Base-by-base conservation (phyloP, 202 grass and related monocot species). In the Panicum virgatum region DNA sequence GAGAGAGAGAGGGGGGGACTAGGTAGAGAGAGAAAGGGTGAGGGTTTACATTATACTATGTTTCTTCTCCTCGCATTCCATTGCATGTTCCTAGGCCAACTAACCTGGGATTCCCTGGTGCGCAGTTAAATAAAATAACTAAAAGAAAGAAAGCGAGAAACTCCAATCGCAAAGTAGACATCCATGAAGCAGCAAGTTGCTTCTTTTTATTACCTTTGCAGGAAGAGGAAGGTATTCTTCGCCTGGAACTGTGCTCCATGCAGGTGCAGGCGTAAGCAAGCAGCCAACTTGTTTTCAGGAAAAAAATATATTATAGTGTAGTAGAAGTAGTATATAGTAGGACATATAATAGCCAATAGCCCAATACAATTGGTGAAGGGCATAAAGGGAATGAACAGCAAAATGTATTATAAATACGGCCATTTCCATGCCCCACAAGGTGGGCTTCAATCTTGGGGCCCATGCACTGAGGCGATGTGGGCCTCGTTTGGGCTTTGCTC, bases 401-500 rank as follows among this genome's bases (percentile, higher is more conserved):
- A 52, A 52, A 1, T 1, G 29, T 30, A 30, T 30, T 30, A 7
- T 52, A 52, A 9, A 19, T n/a, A 6, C 43, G 10, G 11, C 50
- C 18, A 52, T 44, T 44, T 44, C n/a, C 38, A 68, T 43, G 38
- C n/a, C 65, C 65, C 26, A 48, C 25, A 0, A 1, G 16, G 27
- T 48, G 79, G 54, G 66, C 54, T 82, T 62, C 19, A 37, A 10
- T 4, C 4, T 72, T 9, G 69, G 69, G 69, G 15, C 16, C 45
- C 43, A 30, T 48, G 14, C 27, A 34, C 5, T 26, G 46, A 29
- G 66, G 18, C 27, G 15, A 29, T 4, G 61, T 53, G 34, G 80
- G 59, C 69, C 51, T 74, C 12, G 0, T 23, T 37, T 42, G 69
- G 80, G 80, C 53, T 18, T 71, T 80, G 25, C 8, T 81, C 79